Evolutionary conservation across 768 basidiomycete genomes (phyloP).

Genomic region (Pholiota microspora): DNA sequence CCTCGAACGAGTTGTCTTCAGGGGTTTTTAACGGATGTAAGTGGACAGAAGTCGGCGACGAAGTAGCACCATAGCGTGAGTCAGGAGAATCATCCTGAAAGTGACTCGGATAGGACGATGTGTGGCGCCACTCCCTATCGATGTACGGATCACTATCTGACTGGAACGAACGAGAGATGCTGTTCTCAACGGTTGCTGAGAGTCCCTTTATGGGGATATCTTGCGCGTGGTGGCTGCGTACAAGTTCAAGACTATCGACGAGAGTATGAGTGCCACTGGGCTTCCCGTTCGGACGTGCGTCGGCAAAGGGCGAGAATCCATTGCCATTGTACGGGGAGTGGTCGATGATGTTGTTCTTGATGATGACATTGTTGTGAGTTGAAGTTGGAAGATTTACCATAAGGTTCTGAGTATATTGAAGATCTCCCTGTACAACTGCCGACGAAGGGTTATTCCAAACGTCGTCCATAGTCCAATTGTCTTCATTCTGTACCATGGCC

Average conservation of each 20-base stretch:
- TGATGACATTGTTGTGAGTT: not conserved
- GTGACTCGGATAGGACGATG: conserved; percentile 13
- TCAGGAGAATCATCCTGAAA: conserved; percentile 14
- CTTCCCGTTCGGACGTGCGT: conserved; percentile 1
- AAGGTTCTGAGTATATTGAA: conserved; percentile 2
- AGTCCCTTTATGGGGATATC: conserved; percentile 15
- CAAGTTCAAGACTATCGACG: conserved; percentile 2
- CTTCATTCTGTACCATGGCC: conserved; percentile 8
- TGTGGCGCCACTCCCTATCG: conserved; percentile 49
- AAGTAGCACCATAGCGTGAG: conserved; percentile 11
- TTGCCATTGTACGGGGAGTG: conserved; percentile 6
- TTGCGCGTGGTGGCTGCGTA: conserved; percentile 3
- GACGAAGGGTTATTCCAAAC: conserved; percentile 1
- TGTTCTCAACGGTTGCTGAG: conserved; percentile 12
- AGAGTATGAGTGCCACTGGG: conserved; percentile 1
- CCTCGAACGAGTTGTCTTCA: conserved; percentile 2
- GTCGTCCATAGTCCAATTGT: conserved; percentile 10
- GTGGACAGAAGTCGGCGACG: conserved; percentile 16
- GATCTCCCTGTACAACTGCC: conserved; percentile 1
- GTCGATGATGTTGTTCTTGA: not conserved
- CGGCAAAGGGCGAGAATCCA: conserved; percentile 14
- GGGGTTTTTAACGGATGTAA: conserved; percentile 9
- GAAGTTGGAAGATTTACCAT: conserved; percentile 1
- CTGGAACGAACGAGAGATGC: conserved; percentile 25
- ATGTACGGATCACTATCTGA: conserved; percentile 51